Percentiles rank a stretch among this genome's conserved stretches.
Conservation (phyloP, 2,329 filamentous ascomycete species). For the Sclerotinia spermophila region DNA sequence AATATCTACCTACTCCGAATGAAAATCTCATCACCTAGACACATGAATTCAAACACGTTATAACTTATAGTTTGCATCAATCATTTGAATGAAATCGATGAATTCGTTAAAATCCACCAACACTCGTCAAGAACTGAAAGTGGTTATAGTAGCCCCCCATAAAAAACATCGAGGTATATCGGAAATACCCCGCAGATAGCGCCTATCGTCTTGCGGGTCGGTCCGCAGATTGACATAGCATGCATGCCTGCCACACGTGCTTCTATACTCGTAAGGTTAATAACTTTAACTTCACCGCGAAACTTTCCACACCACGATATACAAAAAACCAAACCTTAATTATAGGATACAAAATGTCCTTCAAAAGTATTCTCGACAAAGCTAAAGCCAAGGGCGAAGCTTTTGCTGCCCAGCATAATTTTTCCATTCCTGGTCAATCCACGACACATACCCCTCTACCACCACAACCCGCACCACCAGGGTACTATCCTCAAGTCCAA, state of each 20-base stretch:
- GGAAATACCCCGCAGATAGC: not conserved
- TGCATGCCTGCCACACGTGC: too few relatives aligned
- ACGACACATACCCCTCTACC: not conserved
- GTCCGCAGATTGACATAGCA: not conserved
- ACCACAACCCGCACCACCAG: constrained; percentile 15
- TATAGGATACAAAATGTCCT: constrained; percentile 22
- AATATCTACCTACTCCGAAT: not conserved
- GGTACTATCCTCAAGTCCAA: constrained; percentile 8
- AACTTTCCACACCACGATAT: not conserved
- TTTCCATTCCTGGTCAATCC: constrained; percentile 17
- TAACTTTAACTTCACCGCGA: not conserved
- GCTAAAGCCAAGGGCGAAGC: constrained; percentile 29
- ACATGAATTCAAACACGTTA: not conserved
- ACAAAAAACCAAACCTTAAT: not conserved
- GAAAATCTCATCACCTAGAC: not conserved
- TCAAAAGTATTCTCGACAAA: constrained; percentile 28
- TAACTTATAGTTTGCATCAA: not conserved
- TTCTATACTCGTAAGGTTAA: too few relatives aligned
- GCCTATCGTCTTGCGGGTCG: not conserved
- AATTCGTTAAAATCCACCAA: too few relatives aligned
- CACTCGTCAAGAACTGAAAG: not conserved
- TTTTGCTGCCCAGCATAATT: constrained; percentile 24
- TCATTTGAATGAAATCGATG: too few relatives aligned
- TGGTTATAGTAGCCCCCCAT: too few relatives aligned
- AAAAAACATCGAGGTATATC: not conserved